Evolutionary conservation across 1,284 basidiomycete genomes (phyloP), one percentile per base, ranked within the genome.

Genomic region (Boletellus deceptivus): DNA sequence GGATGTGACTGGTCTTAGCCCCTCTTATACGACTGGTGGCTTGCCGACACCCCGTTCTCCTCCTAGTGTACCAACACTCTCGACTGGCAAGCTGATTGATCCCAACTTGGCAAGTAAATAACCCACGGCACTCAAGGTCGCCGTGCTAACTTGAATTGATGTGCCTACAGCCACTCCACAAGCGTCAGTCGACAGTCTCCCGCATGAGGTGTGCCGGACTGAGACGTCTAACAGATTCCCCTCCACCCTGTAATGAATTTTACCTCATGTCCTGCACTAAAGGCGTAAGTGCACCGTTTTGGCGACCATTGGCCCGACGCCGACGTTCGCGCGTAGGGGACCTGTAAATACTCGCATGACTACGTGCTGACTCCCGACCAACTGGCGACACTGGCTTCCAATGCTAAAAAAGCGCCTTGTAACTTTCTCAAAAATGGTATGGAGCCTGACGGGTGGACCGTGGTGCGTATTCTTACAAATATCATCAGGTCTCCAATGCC

Each of bases 291-390:
- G 33, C 16, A 3, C 39, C n/a, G 35, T 41, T 7, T 20, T 33
- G 2, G 41, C 25, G 25, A 33, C 44, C 6, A 13, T 38, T 13
- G 24, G 42, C 25, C 49, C 55, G 35, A 61, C n/a, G 42, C 47
- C 54, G 31, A 56, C 48, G 39, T n/a, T 46, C 48, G 4, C 8
- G 7, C 43, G 43, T 59, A 89, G 86, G 73, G 77, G 36, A 72
- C 76, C 40, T 90, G 88, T 79, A 89, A 85, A 69, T 90, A 89
- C 67, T 87, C 85, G 33, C 88, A 90, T 68, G 84, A 88, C 50
- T 90, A 89, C 63, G 69, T 77, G 33, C 68, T 90, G 50, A 84
- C 81, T 2, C 70, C 76, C 4, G 87, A 88, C 46, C 86, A 89
- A 62, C 71, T 89, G 51, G 75, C 77, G 22, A 77, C 77, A 17